Evolutionary conservation across 208 protist genomes (phyloP).

Genomic region (Herpetomonas tarakana): DNA sequence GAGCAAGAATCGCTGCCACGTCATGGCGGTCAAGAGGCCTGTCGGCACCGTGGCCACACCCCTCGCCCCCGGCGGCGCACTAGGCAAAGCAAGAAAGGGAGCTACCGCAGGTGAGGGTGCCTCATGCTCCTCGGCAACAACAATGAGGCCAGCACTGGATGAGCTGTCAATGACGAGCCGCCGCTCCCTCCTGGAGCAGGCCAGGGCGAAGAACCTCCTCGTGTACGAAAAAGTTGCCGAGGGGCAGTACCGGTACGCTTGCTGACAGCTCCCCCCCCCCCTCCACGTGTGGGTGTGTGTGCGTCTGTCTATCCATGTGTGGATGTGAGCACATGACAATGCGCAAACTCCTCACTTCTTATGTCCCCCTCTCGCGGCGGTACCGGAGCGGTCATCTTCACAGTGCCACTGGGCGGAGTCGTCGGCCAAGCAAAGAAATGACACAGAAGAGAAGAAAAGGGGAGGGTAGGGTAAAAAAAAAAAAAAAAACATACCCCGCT

Average conservation of each 20-base stretch:
- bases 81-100: background rate
- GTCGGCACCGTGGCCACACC: conserved; percentile 10
- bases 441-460: too few relatives aligned
- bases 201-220: conserved; percentile 37
- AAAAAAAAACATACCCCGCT: too few relatives aligned
- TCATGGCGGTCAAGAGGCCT: conserved; percentile 52
- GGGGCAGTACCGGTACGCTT: conserved; percentile 49
- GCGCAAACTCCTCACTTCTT: too few relatives aligned
- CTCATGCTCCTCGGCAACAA: background rate
- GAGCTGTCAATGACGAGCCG: background rate
- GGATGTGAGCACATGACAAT: too few relatives aligned
- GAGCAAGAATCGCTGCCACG: conserved; percentile 31
- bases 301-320: too few relatives aligned
- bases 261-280: background rate
- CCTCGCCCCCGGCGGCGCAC: conserved; percentile 1
- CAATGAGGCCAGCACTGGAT: background rate
- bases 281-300: too few relatives aligned
- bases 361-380: too few relatives aligned
- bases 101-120: background rate
- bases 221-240: conserved; percentile 66
- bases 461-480: too few relatives aligned
- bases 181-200: conserved; percentile 21
- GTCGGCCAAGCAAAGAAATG: too few relatives aligned
- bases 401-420: too few relatives aligned
- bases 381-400: too few relatives aligned